A percentile compares a stretch with the other conserved stretches of the same genome.
These are phyloP conservation scores for Rhizopus microsporus DNA, from an alignment of 371 early-diverging fungal species.

Conservation along the genomic window DNA sequence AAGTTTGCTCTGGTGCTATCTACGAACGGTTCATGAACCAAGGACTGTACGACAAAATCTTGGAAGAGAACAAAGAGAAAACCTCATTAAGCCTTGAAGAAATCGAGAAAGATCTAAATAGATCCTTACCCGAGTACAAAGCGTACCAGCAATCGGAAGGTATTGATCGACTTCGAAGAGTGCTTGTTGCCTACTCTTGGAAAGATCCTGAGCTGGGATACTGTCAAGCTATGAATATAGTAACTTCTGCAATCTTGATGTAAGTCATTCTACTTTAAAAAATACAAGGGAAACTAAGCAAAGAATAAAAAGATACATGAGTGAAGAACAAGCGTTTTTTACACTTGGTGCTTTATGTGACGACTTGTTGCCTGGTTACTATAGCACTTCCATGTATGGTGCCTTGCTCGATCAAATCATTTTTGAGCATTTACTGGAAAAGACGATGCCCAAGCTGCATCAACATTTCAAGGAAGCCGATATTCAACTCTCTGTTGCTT, in stretches of 20 bases:
- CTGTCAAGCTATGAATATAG: slow-evolving; percentile 99
- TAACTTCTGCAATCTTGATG: slow-evolving; percentile 75
- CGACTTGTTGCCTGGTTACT: slow-evolving; percentile 91
- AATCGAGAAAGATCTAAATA: slow-evolving; percentile 96
- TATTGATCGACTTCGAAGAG: slow-evolving; percentile 86
- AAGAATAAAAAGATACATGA: slow-evolving; percentile 64
- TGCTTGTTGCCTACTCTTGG: slow-evolving; percentile 85
- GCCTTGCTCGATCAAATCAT: slow-evolving; percentile 94
- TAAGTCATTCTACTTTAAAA: slow-evolving; percentile 5
- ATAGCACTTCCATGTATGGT: slow-evolving; percentile 96
- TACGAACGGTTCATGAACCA: slow-evolving; percentile 83
- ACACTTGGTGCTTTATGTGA: slow-evolving; percentile 87
- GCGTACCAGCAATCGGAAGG: slow-evolving; percentile 93
- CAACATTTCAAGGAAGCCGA: slow-evolving; percentile 82
- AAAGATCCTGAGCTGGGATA: slow-evolving; percentile 92
- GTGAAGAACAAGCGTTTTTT: slow-evolving; percentile 98
- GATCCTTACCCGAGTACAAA: slow-evolving; percentile 90
- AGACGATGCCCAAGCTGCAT: slow-evolving; percentile 77
- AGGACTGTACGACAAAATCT: slow-evolving; percentile 78
- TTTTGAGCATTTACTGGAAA: slow-evolving; percentile 84
- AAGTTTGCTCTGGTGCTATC: slow-evolving; percentile 89
- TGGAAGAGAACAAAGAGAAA: slow-evolving; percentile 67
- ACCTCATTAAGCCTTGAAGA: slow-evolving; percentile 84
- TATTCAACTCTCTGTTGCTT: slow-evolving; percentile 94
- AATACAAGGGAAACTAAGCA: neutral